Evolutionary conservation across 345 rosid genomes (phyloP).

Genomic region (Kernera saxatilis): DNA sequence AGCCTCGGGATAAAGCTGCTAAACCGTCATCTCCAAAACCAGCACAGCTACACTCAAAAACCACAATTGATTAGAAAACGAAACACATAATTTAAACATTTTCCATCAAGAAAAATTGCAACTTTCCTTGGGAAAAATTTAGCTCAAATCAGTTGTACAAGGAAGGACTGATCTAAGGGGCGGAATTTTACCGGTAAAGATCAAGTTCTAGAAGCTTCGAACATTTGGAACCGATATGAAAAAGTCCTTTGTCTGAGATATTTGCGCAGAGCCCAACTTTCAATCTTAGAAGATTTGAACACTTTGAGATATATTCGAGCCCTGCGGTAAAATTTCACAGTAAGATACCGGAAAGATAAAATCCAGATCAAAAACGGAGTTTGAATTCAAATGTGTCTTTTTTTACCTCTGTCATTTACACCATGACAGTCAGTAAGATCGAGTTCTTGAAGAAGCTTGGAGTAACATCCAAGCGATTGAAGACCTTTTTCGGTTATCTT

Average conservation of each 20-base stretch:
- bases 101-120: neutral
- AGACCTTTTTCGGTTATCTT: conserved; percentile 80
- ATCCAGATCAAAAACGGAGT: neutral
- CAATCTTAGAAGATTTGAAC: conserved; percentile 53
- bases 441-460: conserved; percentile 60
- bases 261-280: conserved; percentile 74
- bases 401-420: conserved; percentile 64
- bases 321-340: conserved; percentile 42
- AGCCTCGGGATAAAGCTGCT: conserved; percentile 63
- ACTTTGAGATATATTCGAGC: conserved; percentile 64
- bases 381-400: neutral
- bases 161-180: neutral
- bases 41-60: conserved; percentile 43
- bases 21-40: conserved; percentile 71
- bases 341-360: neutral
- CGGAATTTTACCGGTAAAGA: conserved; percentile 61
- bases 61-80: neutral
- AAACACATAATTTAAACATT: neutral
- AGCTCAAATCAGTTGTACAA: neutral
- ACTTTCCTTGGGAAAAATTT: neutral
- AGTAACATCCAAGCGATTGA: conserved; percentile 53
- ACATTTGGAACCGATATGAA: conserved; percentile 58
- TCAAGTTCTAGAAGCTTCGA: conserved; percentile 62
- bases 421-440: conserved; percentile 86
- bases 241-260: conserved; percentile 68